Evolutionary conservation across 306 rosid genomes (phyloP).

Genomic region (Geum urbanum): DNA sequence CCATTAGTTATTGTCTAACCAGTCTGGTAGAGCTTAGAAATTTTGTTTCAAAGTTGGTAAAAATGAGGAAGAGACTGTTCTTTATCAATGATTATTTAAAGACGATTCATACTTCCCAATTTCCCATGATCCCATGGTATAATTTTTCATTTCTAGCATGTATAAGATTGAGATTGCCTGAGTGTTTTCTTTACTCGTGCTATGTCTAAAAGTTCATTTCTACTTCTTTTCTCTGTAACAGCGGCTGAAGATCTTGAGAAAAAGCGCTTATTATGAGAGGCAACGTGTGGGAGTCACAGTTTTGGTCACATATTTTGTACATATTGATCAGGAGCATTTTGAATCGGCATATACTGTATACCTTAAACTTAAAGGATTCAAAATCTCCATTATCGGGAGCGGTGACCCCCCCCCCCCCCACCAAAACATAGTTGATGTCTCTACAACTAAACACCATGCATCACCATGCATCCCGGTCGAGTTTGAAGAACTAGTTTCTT

Average conservation of each 20-base stretch:
- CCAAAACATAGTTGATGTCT: neutral
- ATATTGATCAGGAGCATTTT: constrained; percentile 23
- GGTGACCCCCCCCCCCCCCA: too few relatives aligned
- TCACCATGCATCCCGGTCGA: too few relatives aligned
- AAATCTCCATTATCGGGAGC: too few relatives aligned
- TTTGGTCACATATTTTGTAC: constrained; percentile 32
- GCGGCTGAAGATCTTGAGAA: constrained; percentile 52
- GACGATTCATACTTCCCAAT: too few relatives aligned
- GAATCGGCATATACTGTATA: neutral
- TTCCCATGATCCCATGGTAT: too few relatives aligned
- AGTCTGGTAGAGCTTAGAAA: neutral
- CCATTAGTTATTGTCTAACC: too few relatives aligned
- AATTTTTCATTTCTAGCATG: neutral
- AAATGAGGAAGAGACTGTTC: neutral
- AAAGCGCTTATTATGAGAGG: constrained; percentile 48
- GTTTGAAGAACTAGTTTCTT: too few relatives aligned
- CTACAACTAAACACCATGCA: neutral
- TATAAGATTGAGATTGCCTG: neutral
- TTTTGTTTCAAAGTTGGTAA: neutral
- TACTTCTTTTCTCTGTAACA: constrained; percentile 33
- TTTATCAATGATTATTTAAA: neutral
- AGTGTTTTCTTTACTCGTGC: neutral
- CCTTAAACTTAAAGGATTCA: constrained; percentile 12
- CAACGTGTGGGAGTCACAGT: constrained; percentile 19
- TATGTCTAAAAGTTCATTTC: neutral